Conservation (phyloP, 2,329 filamentous ascomycete genomes). For the Colletotrichum cordylinicola region DNA sequence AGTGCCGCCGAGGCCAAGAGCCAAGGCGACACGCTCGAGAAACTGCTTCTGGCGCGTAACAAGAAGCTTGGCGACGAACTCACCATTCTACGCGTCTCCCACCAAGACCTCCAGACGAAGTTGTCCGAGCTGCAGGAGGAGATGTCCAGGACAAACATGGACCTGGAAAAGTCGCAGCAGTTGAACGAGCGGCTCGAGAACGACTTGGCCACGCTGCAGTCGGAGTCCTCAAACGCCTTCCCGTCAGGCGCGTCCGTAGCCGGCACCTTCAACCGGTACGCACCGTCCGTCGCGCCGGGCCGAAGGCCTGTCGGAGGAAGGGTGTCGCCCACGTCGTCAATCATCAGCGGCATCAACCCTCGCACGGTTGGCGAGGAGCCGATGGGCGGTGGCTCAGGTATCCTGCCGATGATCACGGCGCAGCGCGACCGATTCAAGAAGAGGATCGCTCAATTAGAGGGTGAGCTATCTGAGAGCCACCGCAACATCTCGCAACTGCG, state of each 20-base stretch:
- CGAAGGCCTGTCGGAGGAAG: constrained; percentile 71
- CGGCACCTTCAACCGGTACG: constrained; percentile 86
- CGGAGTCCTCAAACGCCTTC: constrained; percentile 82
- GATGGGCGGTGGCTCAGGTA: constrained; percentile 79
- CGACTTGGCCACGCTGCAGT: constrained; percentile 86
- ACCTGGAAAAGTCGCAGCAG: constrained; percentile 83
- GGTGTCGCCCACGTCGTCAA: constrained; percentile 92
- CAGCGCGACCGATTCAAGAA: constrained; percentile 99
- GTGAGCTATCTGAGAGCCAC: constrained; percentile 86
- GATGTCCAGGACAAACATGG: constrained; percentile 80
- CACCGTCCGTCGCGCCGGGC: constrained; percentile 64
- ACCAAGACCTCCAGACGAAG: constrained; percentile 86
- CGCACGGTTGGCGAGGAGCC: constrained; percentile 64
- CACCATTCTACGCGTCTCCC: constrained; percentile 89
- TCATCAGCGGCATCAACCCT: constrained; percentile 95
- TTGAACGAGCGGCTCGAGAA: constrained; percentile 91
- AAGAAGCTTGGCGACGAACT: constrained; percentile 96
- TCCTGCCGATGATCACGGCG: constrained; percentile 97
- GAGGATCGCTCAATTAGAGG: constrained; percentile 88
- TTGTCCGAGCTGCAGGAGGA: constrained; percentile 84
- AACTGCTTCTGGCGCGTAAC: constrained; percentile 89
- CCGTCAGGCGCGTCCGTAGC: constrained; percentile 92
- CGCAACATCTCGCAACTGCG: constrained; percentile 83
- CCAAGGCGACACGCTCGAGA: constrained; percentile 85
- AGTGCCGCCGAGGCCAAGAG: constrained; percentile 60